Evolutionary conservation across 495 filamentous ascomycete genomes (phyloP).

Genomic region (Neurospora africana): DNA sequence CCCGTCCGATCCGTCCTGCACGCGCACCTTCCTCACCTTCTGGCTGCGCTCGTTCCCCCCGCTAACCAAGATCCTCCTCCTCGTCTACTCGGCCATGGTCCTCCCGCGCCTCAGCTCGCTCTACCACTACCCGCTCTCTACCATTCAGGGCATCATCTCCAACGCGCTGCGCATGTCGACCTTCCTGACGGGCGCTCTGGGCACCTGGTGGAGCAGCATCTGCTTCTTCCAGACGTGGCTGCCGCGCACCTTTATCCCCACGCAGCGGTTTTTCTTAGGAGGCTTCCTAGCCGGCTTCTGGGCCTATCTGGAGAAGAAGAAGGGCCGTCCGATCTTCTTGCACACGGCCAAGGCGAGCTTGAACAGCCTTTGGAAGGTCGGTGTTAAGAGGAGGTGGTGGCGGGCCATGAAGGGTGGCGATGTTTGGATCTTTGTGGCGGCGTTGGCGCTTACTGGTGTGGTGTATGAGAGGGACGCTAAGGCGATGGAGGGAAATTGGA

Average conservation of each 20-base stretch:
- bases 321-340: slow-evolving; percentile 54
- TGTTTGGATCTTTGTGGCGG: slow-evolving; percentile 66
- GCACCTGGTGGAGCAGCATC: slow-evolving; percentile 74
- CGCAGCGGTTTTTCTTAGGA: slow-evolving; percentile 76
- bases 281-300: slow-evolving; percentile 78
- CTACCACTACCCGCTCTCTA: slow-evolving; percentile 52
- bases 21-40: slow-evolving; percentile 72
- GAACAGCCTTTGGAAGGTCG: slow-evolving; percentile 82
- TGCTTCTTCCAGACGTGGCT: slow-evolving; percentile 77
- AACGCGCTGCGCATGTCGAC: slow-evolving; percentile 57
- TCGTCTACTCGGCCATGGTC: slow-evolving; percentile 55
- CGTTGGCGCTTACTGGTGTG: slow-evolving; percentile 64
- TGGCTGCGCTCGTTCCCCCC: slow-evolving; percentile 69
- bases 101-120: slow-evolving; percentile 56
- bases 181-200: slow-evolving; percentile 67
- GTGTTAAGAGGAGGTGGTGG: slow-evolving; percentile 77
- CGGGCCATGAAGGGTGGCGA: slow-evolving; percentile 70
- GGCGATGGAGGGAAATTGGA: slow-evolving; percentile 57
- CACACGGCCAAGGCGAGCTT: slow-evolving; percentile 63
- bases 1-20: slow-evolving; percentile 75
- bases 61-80: slow-evolving; percentile 63
- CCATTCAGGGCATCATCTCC: slow-evolving; percentile 51
- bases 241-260: slow-evolving; percentile 64
- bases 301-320: slow-evolving; percentile 55
- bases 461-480: slow-evolving; percentile 63